phyloP scores from a whole-genome alignment of 225 moss, liverwort and hornwort genomes.

The Pseudoscleropodium purum region DNA sequence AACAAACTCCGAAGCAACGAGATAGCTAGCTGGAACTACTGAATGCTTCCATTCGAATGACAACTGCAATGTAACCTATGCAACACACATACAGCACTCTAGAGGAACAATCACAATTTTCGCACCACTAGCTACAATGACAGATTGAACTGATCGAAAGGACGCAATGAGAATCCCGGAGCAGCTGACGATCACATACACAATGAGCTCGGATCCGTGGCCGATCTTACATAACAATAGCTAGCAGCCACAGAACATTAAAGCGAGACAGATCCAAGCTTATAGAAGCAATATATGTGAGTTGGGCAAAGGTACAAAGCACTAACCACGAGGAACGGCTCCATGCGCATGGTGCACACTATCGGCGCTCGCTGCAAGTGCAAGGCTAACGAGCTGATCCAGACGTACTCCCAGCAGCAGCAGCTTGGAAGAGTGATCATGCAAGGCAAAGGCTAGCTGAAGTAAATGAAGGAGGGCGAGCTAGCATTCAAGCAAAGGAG shows the following conservation, averaged over 20 bases:
- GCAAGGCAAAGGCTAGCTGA: neutral
- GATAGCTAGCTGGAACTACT: neutral
- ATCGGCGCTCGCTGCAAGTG: neutral
- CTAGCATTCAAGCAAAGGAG: neutral
- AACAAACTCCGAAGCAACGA: neutral
- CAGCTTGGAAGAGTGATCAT: neutral
- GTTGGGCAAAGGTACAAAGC: neutral
- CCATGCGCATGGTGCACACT: neutral
- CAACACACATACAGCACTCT: neutral
- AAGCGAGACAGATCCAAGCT: neutral
- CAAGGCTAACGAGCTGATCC: neutral
- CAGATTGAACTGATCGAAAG: neutral
- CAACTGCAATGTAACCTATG: neutral
- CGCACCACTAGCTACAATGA: neutral
- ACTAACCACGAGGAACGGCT: slow-evolving; percentile 1
- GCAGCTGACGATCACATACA: neutral
- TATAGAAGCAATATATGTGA: neutral
- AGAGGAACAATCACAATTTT: neutral
- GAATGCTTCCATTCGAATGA: neutral
- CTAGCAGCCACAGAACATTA: neutral
- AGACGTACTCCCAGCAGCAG: neutral
- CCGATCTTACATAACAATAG: neutral
- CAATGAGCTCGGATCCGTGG: neutral
- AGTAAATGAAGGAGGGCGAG: neutral
- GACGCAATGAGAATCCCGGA: neutral